These are phyloP conservation scores for Echium plantagineum DNA, from an alignment of 257 asterid genomes.

Conservation along the genomic window DNA sequence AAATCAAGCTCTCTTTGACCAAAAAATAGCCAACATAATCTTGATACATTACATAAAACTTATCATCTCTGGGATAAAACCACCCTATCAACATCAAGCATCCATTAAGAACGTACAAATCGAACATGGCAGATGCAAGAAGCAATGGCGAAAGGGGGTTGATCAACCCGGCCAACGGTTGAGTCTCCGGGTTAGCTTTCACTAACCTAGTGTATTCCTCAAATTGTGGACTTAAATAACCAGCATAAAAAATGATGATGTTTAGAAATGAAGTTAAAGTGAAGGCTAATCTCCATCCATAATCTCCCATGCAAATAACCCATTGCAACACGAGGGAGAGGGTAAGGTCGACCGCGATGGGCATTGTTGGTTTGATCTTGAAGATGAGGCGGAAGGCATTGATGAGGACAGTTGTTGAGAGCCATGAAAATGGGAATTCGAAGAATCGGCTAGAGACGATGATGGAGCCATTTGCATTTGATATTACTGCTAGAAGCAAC, in stretches of 20 bases:
- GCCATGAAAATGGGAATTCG: constrained; percentile 19
- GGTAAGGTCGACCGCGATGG: constrained; percentile 24
- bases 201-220: constrained; percentile 11
- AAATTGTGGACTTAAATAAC: constrained; percentile 18
- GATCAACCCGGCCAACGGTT: constrained; percentile 10
- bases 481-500: constrained; percentile 22
- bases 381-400: constrained; percentile 21
- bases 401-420: constrained; percentile 20
- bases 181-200: constrained; percentile 17
- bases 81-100: constrained; percentile 20
- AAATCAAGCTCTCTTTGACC: constrained; percentile 22
- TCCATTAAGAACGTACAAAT: constrained; percentile 20
- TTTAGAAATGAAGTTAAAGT: constrained; percentile 19
- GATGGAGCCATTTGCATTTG: constrained; percentile 24
- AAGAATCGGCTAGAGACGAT: constrained; percentile 20
- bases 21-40: constrained; percentile 19
- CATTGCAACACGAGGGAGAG: constrained; percentile 19
- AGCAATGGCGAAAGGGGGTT: constrained; percentile 21
- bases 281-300: constrained; percentile 19
- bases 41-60: constrained; percentile 17
- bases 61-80: constrained; percentile 24
- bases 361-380: constrained; percentile 20
- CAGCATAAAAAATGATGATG: constrained; percentile 19
- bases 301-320: constrained; percentile 9
- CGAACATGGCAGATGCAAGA: constrained; percentile 14